phyloP scores from a whole-genome alignment of 345 rosid genomes.

The Linum tenue region DNA sequence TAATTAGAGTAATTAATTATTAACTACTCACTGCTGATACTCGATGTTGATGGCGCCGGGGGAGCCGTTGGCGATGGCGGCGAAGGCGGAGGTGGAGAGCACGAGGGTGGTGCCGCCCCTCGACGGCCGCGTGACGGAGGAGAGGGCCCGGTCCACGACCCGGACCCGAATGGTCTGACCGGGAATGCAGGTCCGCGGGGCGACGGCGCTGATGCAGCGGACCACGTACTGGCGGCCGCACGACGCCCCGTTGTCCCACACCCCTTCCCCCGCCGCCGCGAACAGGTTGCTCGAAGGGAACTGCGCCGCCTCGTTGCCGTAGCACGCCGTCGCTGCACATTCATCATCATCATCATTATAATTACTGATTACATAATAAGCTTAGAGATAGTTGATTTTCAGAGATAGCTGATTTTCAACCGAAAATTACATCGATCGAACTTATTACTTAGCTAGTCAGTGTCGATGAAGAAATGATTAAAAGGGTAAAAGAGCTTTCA shows the following conservation, averaged over 20 bases:
- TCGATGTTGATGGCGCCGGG: slow-evolving; percentile 34
- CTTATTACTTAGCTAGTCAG: too few species aligned
- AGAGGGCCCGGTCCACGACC: slow-evolving; percentile 36
- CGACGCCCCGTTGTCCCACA: slow-evolving; percentile 62
- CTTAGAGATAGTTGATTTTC: too few species aligned
- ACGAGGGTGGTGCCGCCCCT: slow-evolving; percentile 27
- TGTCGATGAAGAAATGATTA: too few species aligned
- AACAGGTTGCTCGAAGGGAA: slow-evolving; percentile 47
- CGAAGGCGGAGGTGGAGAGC: slow-evolving; percentile 36
- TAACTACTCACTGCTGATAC: slow-evolving; percentile 29
- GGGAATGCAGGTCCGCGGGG: slow-evolving; percentile 22
- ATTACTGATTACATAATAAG: background rate
- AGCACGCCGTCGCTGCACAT: slow-evolving; percentile 46
- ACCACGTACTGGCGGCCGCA: slow-evolving; percentile 51
- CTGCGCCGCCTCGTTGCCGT: slow-evolving; percentile 26
- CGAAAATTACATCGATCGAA: too few species aligned
- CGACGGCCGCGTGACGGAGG: slow-evolving; percentile 33
- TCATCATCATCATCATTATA: background rate
- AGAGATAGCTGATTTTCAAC: too few species aligned
- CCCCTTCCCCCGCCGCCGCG: slow-evolving; percentile 48
- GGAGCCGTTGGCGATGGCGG: slow-evolving; percentile 22
- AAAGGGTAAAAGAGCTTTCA: too few species aligned
- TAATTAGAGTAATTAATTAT: background rate
- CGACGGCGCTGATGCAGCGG: slow-evolving; percentile 42
- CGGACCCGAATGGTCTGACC: slow-evolving; percentile 25